Base-by-base conservation (phyloP, 148 eudicot species). In the Bassia scoparia region DNA sequence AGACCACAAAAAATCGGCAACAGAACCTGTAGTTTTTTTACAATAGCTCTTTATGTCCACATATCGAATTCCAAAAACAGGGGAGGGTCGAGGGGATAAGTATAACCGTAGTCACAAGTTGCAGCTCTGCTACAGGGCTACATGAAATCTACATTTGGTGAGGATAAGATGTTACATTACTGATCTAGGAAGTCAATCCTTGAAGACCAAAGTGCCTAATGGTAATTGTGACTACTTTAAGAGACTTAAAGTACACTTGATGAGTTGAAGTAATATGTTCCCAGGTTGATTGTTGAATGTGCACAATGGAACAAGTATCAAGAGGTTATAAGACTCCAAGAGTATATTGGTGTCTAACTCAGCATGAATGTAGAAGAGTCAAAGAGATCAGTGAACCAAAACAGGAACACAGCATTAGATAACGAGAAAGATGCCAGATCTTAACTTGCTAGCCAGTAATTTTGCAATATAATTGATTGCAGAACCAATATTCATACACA, bases 1-100 rank as follows among this genome's bases (percentile, higher is more conserved):
- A 73, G 62, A 65, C 72, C 68, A 66, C 43, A 68, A 30, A n/a
- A 56, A 41, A 29, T 37, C 7, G 7, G 41, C 56, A 67, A 16
- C 29, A 44, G 61, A 10, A 16, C 10, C 41, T 52, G 58, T 44
- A 70, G 4, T 23, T 46, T 18, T 37, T 37, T 46, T 33, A 48
- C 21, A 0, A 13, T 33, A 73, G 69, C 69, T 49, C 48, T 29
- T 29, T 64, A 41, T 2, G 4, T 64, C 26, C 30, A 37, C 15
- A 62, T 34, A 62, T 34, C 33, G 46, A 15, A 35, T 21, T 62
- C 27, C 1, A 12, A 21, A 62, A 35, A 62, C 67, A 37, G n/a
- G 35, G 67, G 44, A 10, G 26, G 67, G 20, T 24, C 26, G 46
- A 26, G 5, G 50, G 50, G 41, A 5, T 16, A 61, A 21, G 23